Evolutionary conservation across 495 filamentous ascomycete species (phyloP).

Genomic region (Daldinia decipiens): DNA sequence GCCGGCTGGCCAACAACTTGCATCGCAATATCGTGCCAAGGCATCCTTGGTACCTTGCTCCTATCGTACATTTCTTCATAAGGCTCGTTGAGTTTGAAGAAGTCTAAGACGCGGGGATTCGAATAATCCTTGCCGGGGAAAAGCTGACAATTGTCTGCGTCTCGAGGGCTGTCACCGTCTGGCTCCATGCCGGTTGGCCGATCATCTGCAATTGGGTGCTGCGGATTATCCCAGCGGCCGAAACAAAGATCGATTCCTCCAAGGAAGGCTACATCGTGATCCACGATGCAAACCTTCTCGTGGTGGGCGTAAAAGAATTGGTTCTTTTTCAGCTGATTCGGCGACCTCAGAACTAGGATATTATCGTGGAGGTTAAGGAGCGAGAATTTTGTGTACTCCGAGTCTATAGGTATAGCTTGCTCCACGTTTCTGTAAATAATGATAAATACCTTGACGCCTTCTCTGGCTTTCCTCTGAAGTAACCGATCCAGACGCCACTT

Average conservation of each 20-base stretch:
- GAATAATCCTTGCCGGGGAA: conserved; percentile 99
- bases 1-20: conserved; percentile 97
- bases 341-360: conserved; percentile 92
- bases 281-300: conserved; percentile 94
- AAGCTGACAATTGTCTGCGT: conserved; percentile 92
- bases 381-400: conserved; percentile 98
- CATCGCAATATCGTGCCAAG: conserved; percentile 99
- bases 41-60: conserved; percentile 88
- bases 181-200: conserved; percentile 95
- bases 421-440: conserved; percentile 99
- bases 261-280: conserved; percentile 95
- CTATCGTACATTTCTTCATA: conserved; percentile 99
- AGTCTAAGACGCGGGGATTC: conserved; percentile 94
- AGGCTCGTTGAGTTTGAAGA: conserved; percentile 91
- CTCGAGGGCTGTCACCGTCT: conserved; percentile 74
- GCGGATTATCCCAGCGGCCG: conserved; percentile 95
- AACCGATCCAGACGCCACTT: conserved; percentile 98
- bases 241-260: conserved; percentile 98
- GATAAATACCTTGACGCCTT: conserved; percentile 98
- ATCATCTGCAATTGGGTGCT: conserved; percentile 90
- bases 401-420: conserved; percentile 96
- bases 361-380: conserved; percentile 96
- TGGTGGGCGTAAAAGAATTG: conserved; percentile 99
- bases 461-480: conserved; percentile 90
- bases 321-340: conserved; percentile 97